Base-by-base conservation (phyloP, 768 basidiomycete species). In the Podaxis pistillaris region DNA sequence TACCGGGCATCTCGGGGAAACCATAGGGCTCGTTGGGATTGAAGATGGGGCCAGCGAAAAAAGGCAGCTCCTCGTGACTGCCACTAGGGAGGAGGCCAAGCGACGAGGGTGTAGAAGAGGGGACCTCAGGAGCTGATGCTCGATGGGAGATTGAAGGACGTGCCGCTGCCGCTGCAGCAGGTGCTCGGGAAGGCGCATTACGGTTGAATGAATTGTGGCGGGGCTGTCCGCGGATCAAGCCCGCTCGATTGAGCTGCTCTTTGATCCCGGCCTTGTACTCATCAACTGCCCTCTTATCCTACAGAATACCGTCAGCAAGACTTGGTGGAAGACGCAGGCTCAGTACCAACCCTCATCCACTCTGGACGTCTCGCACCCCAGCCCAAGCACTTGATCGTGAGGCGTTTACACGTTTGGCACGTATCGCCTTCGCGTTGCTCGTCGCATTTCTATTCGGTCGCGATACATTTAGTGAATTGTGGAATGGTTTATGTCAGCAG, bases 321-420 rank as follows among this genome's bases (percentile, higher is more conserved):
- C 38, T 66, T 57, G 64, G 60, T 63, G 33, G 65, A 51, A 30
- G 49, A 56, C 30, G 28, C 54, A 55, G 26, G 30, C 28, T 44
- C 22, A 37, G 26, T 24, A 71, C 76, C 70, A 66, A 93, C 91
- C 67, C 90, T 78, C 90, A 93, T 91, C 91, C 91, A 93, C 61
- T 93, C 91, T n/a, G 91, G 92, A 56, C 92, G 83, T 70, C 84
- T 89, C 7, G 87, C 78, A 3, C 92, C 92, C 92, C 92, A 94
- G 12, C 92, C 92, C 3, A 94, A 79, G 74, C 92, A 94, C 56
- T 89, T 81, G 69, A 94, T 91, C 53, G 87, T 88, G 40, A 94
- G 79, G 56, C 92, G 89, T 63, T 85, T 81, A 72, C 92, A 94
- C 1, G 92, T 94, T 67, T 84, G 81, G 75, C 91, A 94, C 2